Evolutionary conservation across 1,139 yeast species (phyloP), one percentile per base, ranked within the genome.

Genomic region (Candida pseudocylindracea): DNA sequence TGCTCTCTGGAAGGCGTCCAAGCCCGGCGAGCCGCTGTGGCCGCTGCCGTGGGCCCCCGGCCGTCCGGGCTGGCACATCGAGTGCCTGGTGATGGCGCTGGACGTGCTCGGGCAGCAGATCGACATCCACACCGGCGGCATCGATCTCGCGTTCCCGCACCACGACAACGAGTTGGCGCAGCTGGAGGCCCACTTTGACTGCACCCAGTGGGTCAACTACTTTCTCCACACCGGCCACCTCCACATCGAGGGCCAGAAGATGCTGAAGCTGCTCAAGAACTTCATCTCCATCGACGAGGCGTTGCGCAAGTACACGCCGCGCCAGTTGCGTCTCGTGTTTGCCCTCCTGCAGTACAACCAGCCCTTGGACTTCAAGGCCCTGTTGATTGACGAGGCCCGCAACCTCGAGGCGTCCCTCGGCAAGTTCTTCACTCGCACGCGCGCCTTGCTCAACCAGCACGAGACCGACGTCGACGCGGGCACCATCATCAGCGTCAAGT

Each of bases 51-150:
- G 96, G 96, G 98, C 98, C 28, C 61, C 63, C 37, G 99, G 98
- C 33, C 75, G 99, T 51, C 99, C 99, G 3, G 99, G 99, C 2
- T 88, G 99, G 99, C 99, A 88, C 50, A 88, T 88, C 51, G 99
- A 88, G 55, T 88, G 99, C 62, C 83, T 96, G 7, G 98, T 88
- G 11, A 88, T 88, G 99, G 98, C 98, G 1, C 67, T 88, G 34
- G 93, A 83, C 44, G 66, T 83, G 32, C 63, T 79, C 30, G 96
- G 96, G 1, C 55, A 67, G 28, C 63, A 65, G 36, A 76, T 91
- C 64, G 99, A 88, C 53, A 81, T 88, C 42, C 99, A 88, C 51
- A 74, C 93, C 15, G 98, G 99, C 36, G 99, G 98, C 41, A 71
- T 88, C 37, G 99, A 88, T 54, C 65, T 88, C 46, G 94, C 96